Conservation (phyloP, 2,329 filamentous ascomycete genomes). For the Leptographium galeiforme region DNA sequence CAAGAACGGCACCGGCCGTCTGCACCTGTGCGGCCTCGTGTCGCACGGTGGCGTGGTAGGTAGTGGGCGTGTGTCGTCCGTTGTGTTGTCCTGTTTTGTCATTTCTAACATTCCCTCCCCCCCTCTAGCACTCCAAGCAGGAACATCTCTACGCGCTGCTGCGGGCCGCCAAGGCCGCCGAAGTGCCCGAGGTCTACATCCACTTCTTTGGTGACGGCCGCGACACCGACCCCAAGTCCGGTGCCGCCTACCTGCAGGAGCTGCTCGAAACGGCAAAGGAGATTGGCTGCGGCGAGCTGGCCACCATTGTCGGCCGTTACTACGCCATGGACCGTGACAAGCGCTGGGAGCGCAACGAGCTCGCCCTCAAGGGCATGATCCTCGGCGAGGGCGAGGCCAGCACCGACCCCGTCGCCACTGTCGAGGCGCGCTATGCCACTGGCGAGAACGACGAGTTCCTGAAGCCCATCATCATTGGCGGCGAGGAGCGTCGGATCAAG, state of each 20-base stretch:
- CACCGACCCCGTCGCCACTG: slow-evolving; percentile 70
- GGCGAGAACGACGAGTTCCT: slow-evolving; percentile 95
- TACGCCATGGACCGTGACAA: slow-evolving; percentile 99
- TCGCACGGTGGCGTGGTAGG: slow-evolving; percentile 81
- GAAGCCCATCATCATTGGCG: slow-evolving; percentile 90
- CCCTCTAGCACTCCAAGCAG: slow-evolving; percentile 71
- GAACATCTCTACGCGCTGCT: slow-evolving; percentile 81
- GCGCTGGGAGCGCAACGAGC: slow-evolving; percentile 90
- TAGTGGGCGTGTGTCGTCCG: neutral
- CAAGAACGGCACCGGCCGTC: slow-evolving; percentile 76
- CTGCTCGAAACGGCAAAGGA: slow-evolving; percentile 71
- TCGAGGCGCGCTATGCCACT: slow-evolving; percentile 78
- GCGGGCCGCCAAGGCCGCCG: slow-evolving; percentile 76
- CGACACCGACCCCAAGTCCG: slow-evolving; percentile 95
- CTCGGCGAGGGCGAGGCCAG: slow-evolving; percentile 77
- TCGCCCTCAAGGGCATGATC: slow-evolving; percentile 78
- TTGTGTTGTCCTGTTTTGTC: neutral
- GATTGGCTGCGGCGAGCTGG: slow-evolving; percentile 74
- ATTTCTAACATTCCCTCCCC: neutral
- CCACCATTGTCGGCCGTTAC: slow-evolving; percentile 89
- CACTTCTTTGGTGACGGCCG: slow-evolving; percentile 98
- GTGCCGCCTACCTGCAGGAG: slow-evolving; percentile 74
- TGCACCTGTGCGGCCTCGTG: slow-evolving; percentile 84
- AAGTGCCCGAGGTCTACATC: slow-evolving; percentile 84
- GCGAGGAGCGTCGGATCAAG: slow-evolving; percentile 73